phyloP scores from a whole-genome alignment of 441 rosid species.

The Omphalea diandra region DNA sequence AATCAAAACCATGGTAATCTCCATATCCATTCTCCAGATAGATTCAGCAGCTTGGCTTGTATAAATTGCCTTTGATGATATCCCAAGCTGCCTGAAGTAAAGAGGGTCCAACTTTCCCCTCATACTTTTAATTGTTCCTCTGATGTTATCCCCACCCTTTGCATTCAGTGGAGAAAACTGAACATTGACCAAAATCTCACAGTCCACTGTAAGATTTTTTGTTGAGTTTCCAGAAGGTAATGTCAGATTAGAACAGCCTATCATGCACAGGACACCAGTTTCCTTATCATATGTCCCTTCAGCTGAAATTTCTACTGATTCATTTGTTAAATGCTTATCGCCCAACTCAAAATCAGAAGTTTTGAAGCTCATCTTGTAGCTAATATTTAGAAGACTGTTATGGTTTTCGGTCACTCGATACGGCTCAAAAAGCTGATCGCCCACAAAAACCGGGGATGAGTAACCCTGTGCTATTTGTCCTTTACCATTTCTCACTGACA shows the following conservation, averaged over 20 bases:
- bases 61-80: conserved; percentile 61
- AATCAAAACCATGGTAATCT: conserved; percentile 71
- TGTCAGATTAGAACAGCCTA: conserved; percentile 57
- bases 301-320: conserved; percentile 51
- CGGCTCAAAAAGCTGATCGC: conserved; percentile 40
- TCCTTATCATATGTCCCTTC: conserved; percentile 74
- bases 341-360: conserved; percentile 26
- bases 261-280: conserved; percentile 78
- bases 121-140: conserved; percentile 68
- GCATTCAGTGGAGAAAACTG: conserved; percentile 61
- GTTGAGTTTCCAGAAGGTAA: conserved; percentile 23
- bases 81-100: conserved; percentile 53
- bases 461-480: conserved; percentile 46
- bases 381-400: conserved; percentile 56
- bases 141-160: conserved; percentile 44
- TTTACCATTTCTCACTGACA: conserved; percentile 44
- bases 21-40: conserved; percentile 91
- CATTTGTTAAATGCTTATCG: conserved; percentile 25
- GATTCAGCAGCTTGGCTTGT: conserved; percentile 63
- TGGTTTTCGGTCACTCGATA: conserved; percentile 28
- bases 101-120: conserved; percentile 60
- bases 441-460: conserved; percentile 68
- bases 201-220: conserved; percentile 44
- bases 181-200: conserved; percentile 52
- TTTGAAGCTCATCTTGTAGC: conserved; percentile 51